A percentile compares a stretch with the other conserved stretches of the same genome.
phyloP scores from a whole-genome alignment of 352 stramenopile species.

The Elongisporangium undulatum region DNA sequence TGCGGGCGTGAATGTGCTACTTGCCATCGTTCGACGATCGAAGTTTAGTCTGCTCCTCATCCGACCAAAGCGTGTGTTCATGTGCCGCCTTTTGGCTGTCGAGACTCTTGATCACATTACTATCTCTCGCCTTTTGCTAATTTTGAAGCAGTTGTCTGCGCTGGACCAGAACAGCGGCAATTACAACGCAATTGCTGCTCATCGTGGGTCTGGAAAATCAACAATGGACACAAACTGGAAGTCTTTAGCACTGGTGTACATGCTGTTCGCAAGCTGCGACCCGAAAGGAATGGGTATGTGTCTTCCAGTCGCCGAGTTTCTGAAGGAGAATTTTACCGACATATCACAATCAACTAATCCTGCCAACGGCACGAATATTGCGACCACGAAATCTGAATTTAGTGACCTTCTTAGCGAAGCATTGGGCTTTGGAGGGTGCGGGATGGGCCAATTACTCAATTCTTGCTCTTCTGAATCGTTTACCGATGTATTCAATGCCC shows the following conservation, averaged over 20 bases:
- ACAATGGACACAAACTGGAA: slow-evolving; percentile 62
- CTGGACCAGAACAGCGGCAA: slow-evolving; percentile 21
- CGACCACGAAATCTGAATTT: slow-evolving; percentile 35
- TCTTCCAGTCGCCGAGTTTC: slow-evolving; percentile 59
- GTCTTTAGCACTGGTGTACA: slow-evolving; percentile 58
- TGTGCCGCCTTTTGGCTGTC: slow-evolving; percentile 66
- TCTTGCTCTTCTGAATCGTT: slow-evolving; percentile 45
- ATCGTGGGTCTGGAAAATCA: slow-evolving; percentile 12
- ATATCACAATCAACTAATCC: not conserved
- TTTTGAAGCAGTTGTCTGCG: slow-evolving; percentile 62
- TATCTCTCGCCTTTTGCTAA: slow-evolving; percentile 46
- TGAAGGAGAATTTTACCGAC: slow-evolving; percentile 47
- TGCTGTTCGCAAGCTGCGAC: slow-evolving; percentile 71
- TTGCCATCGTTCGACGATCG: slow-evolving; percentile 58
- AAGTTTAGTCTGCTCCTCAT: slow-evolving; percentile 67
- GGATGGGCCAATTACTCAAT: slow-evolving; percentile 51
- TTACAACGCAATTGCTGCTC: not conserved
- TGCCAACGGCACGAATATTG: slow-evolving; percentile 6
- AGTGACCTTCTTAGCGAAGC: slow-evolving; percentile 61
- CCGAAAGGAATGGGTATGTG: slow-evolving; percentile 78
- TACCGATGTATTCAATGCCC: slow-evolving; percentile 64
- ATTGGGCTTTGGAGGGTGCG: slow-evolving; percentile 65
- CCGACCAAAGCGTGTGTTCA: slow-evolving; percentile 62
- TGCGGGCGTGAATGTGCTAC: slow-evolving; percentile 61
- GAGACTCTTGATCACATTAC: slow-evolving; percentile 77